phyloP scores from a whole-genome alignment of 441 rosid species.

The Gossypium davidsonii region DNA sequence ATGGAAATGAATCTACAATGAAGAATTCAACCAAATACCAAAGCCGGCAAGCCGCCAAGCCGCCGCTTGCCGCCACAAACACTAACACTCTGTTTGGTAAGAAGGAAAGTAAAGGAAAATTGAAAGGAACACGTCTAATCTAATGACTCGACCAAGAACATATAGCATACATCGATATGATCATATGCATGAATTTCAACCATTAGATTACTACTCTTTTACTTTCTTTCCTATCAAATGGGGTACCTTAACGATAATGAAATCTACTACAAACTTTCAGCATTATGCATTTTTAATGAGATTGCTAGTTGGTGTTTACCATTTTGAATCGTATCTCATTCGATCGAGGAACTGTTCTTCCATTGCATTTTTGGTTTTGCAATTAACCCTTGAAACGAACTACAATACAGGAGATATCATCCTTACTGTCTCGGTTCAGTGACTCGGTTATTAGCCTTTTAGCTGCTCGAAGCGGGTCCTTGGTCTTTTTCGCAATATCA shows the following conservation, averaged over 20 bases:
- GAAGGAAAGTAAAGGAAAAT: background rate
- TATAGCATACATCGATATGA: background rate
- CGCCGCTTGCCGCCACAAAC: no score
- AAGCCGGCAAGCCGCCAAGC: no score
- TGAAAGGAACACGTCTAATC: background rate
- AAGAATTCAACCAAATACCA: slow-evolving; percentile 15
- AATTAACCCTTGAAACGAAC: slow-evolving; percentile 37
- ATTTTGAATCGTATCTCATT: background rate
- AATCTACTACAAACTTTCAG: slow-evolving; percentile 6
- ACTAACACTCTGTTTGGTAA: background rate
- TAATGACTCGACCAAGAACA: background rate
- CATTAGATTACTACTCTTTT: background rate
- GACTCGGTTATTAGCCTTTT: slow-evolving; percentile 37
- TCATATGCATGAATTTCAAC: background rate
- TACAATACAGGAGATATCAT: slow-evolving; percentile 54
- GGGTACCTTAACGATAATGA: background rate
- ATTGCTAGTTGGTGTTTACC: background rate
- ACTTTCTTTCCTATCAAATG: background rate
- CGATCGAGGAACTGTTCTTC: background rate
- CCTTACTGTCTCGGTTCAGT: slow-evolving; percentile 42
- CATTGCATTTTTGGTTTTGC: background rate
- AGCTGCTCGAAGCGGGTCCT: slow-evolving; percentile 43
- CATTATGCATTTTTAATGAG: slow-evolving; percentile 5
- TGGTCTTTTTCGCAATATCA: slow-evolving; percentile 37
- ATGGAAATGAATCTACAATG: slow-evolving; percentile 23